Percentiles rank a stretch among this genome's conserved stretches.
phyloP scores from a whole-genome alignment of 805 yeast species.

The Wickerhamiella cacticola region DNA sequence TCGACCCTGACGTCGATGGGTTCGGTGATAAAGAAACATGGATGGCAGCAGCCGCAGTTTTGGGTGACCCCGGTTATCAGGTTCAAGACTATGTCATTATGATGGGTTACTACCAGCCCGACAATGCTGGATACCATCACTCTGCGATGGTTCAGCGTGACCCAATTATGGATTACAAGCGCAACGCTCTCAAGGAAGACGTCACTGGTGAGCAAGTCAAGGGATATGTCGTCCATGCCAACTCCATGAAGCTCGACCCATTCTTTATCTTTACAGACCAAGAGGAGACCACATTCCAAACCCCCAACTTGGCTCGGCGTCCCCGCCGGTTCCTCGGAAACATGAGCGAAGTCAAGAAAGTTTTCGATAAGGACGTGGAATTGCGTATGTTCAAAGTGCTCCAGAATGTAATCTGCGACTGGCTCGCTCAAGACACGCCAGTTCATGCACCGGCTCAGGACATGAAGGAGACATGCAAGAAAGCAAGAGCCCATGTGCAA shows the following conservation, averaged over 20 bases:
- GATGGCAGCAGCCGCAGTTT: constrained; percentile 56
- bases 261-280: constrained; percentile 14
- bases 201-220: constrained; percentile 7
- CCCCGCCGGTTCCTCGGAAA: constrained; percentile 18
- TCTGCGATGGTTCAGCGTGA: constrained; percentile 55
- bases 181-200: constrained; percentile 5
- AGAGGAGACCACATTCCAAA: neutral
- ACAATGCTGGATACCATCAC: constrained; percentile 16
- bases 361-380: constrained; percentile 16
- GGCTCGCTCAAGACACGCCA: constrained; percentile 18
- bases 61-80: constrained; percentile 47
- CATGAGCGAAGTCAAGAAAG: constrained; percentile 11
- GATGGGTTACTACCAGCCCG: constrained; percentile 27
- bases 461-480: constrained; percentile 15
- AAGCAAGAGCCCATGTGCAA: constrained; percentile 15
- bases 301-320: constrained; percentile 8
- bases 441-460: constrained; percentile 11
- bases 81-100: constrained; percentile 32
- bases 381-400: constrained; percentile 14
- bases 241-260: constrained; percentile 21
- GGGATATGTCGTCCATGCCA: constrained; percentile 19
- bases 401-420: constrained; percentile 20
- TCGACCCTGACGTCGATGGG: constrained; percentile 43
- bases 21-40: constrained; percentile 77
- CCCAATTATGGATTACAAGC: constrained; percentile 46